Evolutionary conservation across 371 early-diverging fungal genomes (phyloP).

Genomic region (Apophysomyces sp.): DNA sequence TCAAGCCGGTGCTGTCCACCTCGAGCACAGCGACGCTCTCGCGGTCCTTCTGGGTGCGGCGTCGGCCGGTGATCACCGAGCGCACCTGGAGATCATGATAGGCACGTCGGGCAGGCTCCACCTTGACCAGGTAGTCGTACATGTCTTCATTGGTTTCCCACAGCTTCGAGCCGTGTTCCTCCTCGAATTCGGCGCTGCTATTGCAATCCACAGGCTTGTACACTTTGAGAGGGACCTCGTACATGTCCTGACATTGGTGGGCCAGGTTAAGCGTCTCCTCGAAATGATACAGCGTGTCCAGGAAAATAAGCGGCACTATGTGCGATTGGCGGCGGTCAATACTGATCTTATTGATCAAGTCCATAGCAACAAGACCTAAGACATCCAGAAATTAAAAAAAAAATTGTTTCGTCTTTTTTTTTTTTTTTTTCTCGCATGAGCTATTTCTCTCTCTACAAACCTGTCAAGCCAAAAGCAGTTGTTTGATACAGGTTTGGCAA

Average conservation of each 20-base stretch:
- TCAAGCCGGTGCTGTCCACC: conserved; percentile 76
- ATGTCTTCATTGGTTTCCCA: conserved; percentile 82
- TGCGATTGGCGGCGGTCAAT: conserved; percentile 52
- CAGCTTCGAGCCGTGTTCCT: conserved; percentile 70
- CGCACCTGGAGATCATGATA: conserved; percentile 73
- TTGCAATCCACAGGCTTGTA: conserved; percentile 69
- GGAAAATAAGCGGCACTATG: conserved; percentile 82
- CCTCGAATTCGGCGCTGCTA: conserved; percentile 68
- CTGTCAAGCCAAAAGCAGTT: conserved; percentile 90
- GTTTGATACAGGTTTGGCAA: conserved; percentile 87
- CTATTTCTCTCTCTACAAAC: conserved; percentile 9
- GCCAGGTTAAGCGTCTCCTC: conserved; percentile 85
- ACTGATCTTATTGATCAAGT: conserved; percentile 72
- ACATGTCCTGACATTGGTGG: conserved; percentile 61
- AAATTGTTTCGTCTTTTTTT: too few species aligned
- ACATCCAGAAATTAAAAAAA: not conserved
- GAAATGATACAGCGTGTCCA: conserved; percentile 93
- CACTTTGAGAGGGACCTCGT: conserved; percentile 71
- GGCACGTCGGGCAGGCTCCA: conserved; percentile 89
- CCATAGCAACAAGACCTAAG: conserved; percentile 72
- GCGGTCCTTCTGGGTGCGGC: conserved; percentile 89
- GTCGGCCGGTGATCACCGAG: conserved; percentile 88
- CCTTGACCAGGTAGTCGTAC: conserved; percentile 92
- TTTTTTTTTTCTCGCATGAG: not conserved
- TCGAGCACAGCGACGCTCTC: conserved; percentile 77